Percentiles rank a stretch among this genome's conserved stretches.
phyloP scores from a whole-genome alignment of 805 yeast genomes.

The Sugiyamaella qingdaonensis region DNA sequence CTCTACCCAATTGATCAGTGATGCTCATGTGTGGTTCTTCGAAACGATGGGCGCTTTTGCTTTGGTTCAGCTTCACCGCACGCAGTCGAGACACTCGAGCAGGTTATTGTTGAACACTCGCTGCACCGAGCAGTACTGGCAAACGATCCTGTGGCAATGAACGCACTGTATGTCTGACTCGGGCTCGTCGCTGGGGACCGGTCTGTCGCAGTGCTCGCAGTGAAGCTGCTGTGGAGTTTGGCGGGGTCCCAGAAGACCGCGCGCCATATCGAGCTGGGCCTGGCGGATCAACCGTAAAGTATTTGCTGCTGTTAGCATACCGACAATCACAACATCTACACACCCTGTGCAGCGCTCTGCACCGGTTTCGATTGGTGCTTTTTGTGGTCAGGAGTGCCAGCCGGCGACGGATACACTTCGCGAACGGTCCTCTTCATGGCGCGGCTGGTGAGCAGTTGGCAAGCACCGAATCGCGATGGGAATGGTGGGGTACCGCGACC shows the following conservation, averaged over 20 bases:
- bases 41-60: too few relatives aligned
- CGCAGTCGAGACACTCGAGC: constrained; percentile 19
- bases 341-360: constrained; percentile 2
- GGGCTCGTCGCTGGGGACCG: constrained; percentile 2
- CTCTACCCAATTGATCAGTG: too few relatives aligned
- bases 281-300: constrained; percentile 13
- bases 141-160: constrained; percentile 16
- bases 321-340: background rate
- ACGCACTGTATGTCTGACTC: constrained; percentile 14
- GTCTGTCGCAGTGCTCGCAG: constrained; percentile 19
- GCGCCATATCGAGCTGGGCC: constrained; percentile 20
- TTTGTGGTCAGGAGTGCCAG: background rate
- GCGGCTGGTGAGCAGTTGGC: too few relatives aligned
- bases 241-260: background rate
- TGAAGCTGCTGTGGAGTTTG: background rate
- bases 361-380: constrained; percentile 5
- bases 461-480: too few relatives aligned
- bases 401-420: background rate
- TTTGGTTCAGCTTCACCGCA: constrained; percentile 3
- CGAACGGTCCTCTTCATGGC: background rate
- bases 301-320: background rate
- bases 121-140: constrained; percentile 21
- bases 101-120: constrained; percentile 12
- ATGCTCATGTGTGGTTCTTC: too few relatives aligned
- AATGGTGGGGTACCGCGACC: too few relatives aligned